Percentiles rank a stretch among this genome's conserved stretches.
phyloP scores from a whole-genome alignment of 495 filamentous ascomycete genomes.

The Viridothelium virens region DNA sequence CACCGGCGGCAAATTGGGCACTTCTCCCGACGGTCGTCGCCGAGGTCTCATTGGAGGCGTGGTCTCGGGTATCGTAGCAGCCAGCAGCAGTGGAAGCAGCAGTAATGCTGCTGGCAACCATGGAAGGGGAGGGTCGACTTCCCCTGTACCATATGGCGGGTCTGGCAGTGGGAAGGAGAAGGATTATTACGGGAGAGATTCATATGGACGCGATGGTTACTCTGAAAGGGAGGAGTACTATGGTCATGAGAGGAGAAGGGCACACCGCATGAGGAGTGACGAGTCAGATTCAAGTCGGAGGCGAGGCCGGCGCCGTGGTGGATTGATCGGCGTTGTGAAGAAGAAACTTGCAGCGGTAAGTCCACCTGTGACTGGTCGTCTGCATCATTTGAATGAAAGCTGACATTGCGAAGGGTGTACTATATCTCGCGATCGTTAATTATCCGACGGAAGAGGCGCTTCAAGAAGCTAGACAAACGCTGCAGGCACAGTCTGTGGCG shows the following conservation, averaged over 20 bases:
- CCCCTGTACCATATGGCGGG: background rate
- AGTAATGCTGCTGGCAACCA: background rate
- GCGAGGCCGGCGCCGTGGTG: background rate
- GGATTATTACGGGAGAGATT: background rate
- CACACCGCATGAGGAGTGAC: conserved; percentile 3
- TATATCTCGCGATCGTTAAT: conserved; percentile 33
- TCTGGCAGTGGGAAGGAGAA: background rate
- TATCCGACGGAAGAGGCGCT: conserved; percentile 28
- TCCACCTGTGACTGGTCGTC: background rate
- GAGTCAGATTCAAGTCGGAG: background rate
- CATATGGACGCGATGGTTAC: background rate
- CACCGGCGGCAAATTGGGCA: conserved; percentile 27
- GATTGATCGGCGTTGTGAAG: conserved; percentile 20
- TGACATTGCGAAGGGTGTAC: conserved; percentile 23
- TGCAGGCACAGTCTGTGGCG: conserved; percentile 9
- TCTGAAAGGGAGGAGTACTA: background rate
- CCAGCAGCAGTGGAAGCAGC: conserved; percentile 3
- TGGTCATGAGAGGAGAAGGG: background rate
- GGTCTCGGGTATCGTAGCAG: background rate
- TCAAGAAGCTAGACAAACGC: conserved; percentile 15
- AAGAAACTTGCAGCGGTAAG: conserved; percentile 20
- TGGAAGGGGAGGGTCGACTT: background rate
- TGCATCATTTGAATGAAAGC: background rate
- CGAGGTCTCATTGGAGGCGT: conserved; percentile 1
- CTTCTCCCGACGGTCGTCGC: background rate